phyloP scores from a whole-genome alignment of 306 rosid genomes.

The Datisca glomerata region DNA sequence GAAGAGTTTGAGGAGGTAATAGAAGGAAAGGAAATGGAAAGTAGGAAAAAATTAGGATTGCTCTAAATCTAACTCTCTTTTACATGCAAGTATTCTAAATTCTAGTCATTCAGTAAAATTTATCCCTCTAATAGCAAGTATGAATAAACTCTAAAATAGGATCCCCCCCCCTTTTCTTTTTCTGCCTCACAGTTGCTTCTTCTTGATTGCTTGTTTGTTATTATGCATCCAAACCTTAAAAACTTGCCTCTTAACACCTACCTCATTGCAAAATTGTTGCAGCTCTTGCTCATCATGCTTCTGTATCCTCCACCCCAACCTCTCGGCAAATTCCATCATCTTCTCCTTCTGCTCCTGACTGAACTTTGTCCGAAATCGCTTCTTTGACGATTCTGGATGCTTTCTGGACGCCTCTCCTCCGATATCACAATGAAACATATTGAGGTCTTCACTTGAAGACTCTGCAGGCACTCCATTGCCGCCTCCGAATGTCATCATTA shows the following conservation, averaged over 20 bases:
- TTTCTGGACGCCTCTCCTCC: slow-evolving; percentile 7
- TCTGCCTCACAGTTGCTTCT: slow-evolving; percentile 17
- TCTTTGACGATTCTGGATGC: slow-evolving; percentile 31
- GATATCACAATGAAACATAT: slow-evolving; percentile 25
- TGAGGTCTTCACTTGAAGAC: slow-evolving; percentile 84
- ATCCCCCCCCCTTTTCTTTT: not conserved
- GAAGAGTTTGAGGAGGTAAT: too few relatives aligned
- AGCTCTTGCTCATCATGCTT: slow-evolving; percentile 81
- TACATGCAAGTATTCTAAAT: too few relatives aligned
- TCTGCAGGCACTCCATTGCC: slow-evolving; percentile 38
- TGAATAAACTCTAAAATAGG: not conserved
- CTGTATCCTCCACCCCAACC: slow-evolving; percentile 83
- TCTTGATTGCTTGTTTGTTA: slow-evolving; percentile 74
- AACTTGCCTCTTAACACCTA: slow-evolving; percentile 58
- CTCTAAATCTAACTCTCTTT: too few relatives aligned
- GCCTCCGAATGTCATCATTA: slow-evolving; percentile 78
- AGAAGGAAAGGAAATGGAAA: too few relatives aligned
- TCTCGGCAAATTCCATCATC: slow-evolving; percentile 84
- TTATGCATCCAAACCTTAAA: slow-evolving; percentile 99
- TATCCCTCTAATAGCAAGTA: too few relatives aligned
- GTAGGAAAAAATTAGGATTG: too few relatives aligned
- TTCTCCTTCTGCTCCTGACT: slow-evolving; percentile 57
- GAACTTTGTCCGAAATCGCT: slow-evolving; percentile 80
- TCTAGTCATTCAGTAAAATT: too few relatives aligned
- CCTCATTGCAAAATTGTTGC: slow-evolving; percentile 64